Conservation (phyloP, 345 rosid species). For the Lepidium aucheri region DNA sequence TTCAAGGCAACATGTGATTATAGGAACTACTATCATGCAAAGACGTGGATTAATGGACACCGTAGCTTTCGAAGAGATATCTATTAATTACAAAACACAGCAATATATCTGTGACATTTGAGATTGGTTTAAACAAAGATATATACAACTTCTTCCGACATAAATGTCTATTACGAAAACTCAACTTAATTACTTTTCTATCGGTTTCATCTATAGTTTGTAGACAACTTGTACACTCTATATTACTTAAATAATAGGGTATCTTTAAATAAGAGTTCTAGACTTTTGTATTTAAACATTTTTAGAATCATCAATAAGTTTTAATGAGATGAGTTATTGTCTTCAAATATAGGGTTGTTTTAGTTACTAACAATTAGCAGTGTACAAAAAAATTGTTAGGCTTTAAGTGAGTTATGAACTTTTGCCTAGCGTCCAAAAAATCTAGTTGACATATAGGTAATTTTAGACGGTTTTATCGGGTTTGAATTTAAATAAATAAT, state of each 20-base stretch:
- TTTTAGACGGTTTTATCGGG: too few relatives aligned
- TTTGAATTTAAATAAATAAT: too few relatives aligned
- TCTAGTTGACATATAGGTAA: too few relatives aligned
- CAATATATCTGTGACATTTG: conserved; percentile 10
- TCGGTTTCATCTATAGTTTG: conserved; percentile 5
- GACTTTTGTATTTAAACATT: neutral
- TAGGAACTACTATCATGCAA: conserved; percentile 19
- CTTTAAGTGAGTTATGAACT: too few relatives aligned
- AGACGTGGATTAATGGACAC: conserved; percentile 23
- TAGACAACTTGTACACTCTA: conserved; percentile 26
- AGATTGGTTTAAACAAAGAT: conserved; percentile 24
- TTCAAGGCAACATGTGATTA: conserved; percentile 26
- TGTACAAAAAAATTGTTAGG: too few relatives aligned
- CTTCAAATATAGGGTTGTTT: too few relatives aligned
- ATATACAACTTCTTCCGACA: conserved; percentile 21
- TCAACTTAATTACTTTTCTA: neutral
- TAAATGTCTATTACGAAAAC: conserved; percentile 5
- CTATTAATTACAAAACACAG: neutral
- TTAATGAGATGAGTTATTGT: neutral
- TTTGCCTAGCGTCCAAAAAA: too few relatives aligned
- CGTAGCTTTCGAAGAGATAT: conserved; percentile 8
- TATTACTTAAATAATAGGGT: neutral
- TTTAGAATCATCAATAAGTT: neutral
- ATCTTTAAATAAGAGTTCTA: neutral
- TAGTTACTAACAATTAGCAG: too few relatives aligned